phyloP scores from a whole-genome alignment of 1,284 basidiomycete genomes.

The Tilletia setariae region DNA sequence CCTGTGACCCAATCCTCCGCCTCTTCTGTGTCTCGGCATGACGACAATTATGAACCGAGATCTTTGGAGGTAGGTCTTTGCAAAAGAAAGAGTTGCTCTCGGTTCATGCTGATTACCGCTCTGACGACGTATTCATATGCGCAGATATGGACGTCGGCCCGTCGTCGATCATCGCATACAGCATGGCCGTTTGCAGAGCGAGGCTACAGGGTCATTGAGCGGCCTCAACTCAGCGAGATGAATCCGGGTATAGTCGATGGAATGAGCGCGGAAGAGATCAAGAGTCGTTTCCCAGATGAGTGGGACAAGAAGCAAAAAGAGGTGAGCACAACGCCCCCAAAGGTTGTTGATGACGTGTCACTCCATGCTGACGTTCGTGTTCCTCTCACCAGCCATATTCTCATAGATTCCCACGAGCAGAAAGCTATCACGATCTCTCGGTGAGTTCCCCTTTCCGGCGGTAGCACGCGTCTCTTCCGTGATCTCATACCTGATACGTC shows the following conservation, averaged over 20 bases:
- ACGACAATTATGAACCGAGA: too few species aligned
- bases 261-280: slow-evolving; percentile 81
- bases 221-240: slow-evolving; percentile 93
- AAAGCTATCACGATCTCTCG: slow-evolving; percentile 77
- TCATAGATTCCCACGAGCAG: slow-evolving; percentile 63
- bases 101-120: too few species aligned
- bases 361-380: neutral
- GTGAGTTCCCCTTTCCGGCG: neutral
- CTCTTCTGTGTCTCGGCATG: too few species aligned
- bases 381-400: slow-evolving; percentile 66
- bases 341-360: neutral
- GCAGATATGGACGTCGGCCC: slow-evolving; percentile 84
- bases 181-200: slow-evolving; percentile 84
- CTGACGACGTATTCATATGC: neutral
- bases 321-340: slow-evolving; percentile 8
- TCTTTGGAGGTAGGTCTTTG: too few species aligned
- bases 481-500: neutral
- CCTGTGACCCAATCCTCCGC: neutral
- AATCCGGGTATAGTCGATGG: slow-evolving; percentile 83
- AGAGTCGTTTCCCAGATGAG: slow-evolving; percentile 85
- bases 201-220: slow-evolving; percentile 73
- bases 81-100: too few species aligned
- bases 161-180: slow-evolving; percentile 86
- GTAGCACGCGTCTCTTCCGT: neutral
- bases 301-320: slow-evolving; percentile 88